These are phyloP conservation scores for Parmales sp. DNA, from an alignment of 108 stramenopile species.

Conservation along the genomic window DNA sequence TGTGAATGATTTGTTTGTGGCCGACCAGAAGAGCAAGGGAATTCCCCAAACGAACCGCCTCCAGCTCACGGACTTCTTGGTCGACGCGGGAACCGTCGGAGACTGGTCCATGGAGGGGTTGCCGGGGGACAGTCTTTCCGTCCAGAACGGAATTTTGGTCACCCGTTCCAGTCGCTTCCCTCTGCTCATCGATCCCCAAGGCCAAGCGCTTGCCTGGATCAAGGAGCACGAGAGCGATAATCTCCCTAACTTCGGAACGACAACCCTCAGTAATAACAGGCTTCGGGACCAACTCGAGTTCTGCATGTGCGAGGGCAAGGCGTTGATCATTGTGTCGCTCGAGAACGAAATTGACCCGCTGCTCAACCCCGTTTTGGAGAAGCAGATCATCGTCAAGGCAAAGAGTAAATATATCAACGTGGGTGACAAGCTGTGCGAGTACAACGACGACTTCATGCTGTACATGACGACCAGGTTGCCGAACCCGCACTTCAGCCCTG, in stretches of 20 bases:
- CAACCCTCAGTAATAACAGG: conserved; percentile 13
- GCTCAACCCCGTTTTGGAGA: conserved; percentile 34
- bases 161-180: conserved; percentile 26
- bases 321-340: conserved; percentile 23
- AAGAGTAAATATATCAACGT: conserved; percentile 29
- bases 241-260: conserved; percentile 25
- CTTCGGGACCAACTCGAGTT: conserved; percentile 36
- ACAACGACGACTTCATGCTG: conserved; percentile 31
- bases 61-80: conserved; percentile 22
- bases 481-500: conserved; percentile 37
- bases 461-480: conserved; percentile 48
- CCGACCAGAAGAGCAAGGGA: conserved; percentile 15
- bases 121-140: conserved; percentile 26
- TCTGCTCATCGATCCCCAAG: conserved; percentile 41
- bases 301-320: conserved; percentile 31
- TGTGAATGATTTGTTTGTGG: conserved; percentile 16
- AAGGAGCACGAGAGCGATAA: conserved; percentile 12
- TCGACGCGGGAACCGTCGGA: conserved; percentile 25
- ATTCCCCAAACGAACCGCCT: conserved; percentile 19
- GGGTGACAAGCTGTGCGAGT: conserved; percentile 30
- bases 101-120: conserved; percentile 35
- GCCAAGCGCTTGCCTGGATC: conserved; percentile 40
- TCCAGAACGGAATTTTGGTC: conserved; percentile 41
- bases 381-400: conserved; percentile 23
- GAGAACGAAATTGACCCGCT: conserved; percentile 40